phyloP scores from a whole-genome alignment of 441 rosid genomes.

The Viola pubescens region DNA sequence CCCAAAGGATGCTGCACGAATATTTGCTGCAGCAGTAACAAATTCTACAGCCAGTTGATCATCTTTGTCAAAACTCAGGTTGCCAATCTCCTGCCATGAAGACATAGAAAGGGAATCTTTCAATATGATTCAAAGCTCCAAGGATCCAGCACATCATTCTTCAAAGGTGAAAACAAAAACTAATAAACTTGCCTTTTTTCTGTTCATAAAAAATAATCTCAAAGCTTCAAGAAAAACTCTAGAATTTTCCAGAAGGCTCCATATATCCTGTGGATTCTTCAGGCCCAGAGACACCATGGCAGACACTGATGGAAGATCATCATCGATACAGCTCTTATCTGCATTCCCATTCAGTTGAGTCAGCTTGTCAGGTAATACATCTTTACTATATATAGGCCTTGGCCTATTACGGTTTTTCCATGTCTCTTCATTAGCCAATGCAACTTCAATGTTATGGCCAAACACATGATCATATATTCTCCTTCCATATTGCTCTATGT shows the following conservation, averaged over 20 bases:
- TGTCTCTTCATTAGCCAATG: conserved; percentile 87
- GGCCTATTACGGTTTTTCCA: conserved; percentile 84
- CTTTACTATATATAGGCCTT: conserved; percentile 65
- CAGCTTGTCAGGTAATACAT: conserved; percentile 43
- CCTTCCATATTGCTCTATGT: conserved; percentile 72
- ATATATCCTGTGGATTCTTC: conserved; percentile 93
- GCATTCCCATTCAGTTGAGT: conserved; percentile 56
- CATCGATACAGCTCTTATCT: conserved; percentile 30
- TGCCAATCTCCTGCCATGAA: conserved; percentile 69
- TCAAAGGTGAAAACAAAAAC: conserved; percentile 5
- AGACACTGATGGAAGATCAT: conserved; percentile 40
- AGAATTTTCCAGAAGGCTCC: conserved; percentile 79
- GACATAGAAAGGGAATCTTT: conserved; percentile 6
- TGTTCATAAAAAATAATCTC: conserved; percentile 55
- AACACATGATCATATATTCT: conserved; percentile 94
- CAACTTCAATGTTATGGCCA: conserved; percentile 85
- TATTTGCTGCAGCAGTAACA: conserved; percentile 98
- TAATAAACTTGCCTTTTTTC: conserved; percentile 53
- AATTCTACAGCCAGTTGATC: conserved; percentile 96
- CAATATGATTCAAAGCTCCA: conserved; percentile 2
- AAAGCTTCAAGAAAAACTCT: conserved; percentile 72
- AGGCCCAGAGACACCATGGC: conserved; percentile 79
- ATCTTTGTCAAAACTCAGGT: conserved; percentile 89
- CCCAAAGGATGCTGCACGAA: conserved; percentile 85
- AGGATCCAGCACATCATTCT: conserved; percentile 1